phyloP scores from a whole-genome alignment of 176 grass and related monocot genomes.

The Coix lacrymajobi region DNA sequence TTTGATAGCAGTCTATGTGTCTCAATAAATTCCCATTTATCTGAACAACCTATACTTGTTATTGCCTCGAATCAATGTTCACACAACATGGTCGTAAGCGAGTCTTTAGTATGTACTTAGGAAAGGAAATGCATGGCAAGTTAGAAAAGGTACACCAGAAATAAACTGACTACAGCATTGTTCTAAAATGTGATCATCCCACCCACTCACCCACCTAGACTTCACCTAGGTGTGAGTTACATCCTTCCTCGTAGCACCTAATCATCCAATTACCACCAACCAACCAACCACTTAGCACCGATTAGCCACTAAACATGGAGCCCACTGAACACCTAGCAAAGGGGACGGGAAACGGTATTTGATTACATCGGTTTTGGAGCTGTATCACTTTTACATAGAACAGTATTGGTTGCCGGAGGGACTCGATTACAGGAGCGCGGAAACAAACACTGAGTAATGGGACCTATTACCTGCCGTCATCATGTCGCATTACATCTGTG shows the following conservation, averaged over 20 bases:
- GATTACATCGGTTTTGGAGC: no score
- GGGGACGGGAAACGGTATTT: no score
- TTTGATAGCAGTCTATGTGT: neutral
- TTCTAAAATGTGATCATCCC: neutral
- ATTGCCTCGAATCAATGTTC: neutral
- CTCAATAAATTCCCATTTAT: neutral
- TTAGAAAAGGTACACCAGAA: neutral
- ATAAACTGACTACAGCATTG: neutral
- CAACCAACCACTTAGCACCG: neutral
- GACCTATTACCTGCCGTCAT: no score
- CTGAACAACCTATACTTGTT: neutral
- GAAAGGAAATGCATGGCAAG: neutral
- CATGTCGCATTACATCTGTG: no score
- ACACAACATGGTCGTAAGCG: neutral
- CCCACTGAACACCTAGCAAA: neutral
- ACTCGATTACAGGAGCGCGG: no score
- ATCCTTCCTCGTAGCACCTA: neutral
- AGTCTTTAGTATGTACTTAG: neutral
- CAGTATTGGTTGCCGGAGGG: no score
- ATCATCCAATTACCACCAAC: neutral
- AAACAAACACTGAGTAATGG: no score
- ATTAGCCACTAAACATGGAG: neutral
- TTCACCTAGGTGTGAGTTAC: neutral
- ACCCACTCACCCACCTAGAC: neutral
- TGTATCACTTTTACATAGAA: no score